Evolutionary conservation across 148 eudicot genomes (phyloP).

Genomic region (Amaranthus cruentus): DNA sequence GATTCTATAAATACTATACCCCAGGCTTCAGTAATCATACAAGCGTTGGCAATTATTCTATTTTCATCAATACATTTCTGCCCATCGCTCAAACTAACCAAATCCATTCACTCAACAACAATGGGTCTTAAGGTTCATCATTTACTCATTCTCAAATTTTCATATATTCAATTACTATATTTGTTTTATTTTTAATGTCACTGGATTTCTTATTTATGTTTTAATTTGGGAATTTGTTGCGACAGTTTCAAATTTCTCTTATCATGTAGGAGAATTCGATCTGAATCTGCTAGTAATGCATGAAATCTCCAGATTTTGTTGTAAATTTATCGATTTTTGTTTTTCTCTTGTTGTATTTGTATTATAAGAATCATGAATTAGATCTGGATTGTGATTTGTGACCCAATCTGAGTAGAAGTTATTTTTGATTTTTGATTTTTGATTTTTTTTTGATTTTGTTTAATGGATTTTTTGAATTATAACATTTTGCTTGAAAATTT

Average conservation of each 20-base stretch:
- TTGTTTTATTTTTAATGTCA: not conserved
- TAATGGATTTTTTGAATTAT: not conserved
- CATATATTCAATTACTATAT: not conserved
- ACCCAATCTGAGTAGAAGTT: not conserved
- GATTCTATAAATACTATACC: no score
- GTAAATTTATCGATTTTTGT: no score
- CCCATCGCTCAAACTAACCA: not conserved
- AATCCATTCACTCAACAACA: not conserved
- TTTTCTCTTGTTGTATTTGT: no score
- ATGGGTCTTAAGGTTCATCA: slow-evolving; percentile 24
- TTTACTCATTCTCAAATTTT: not conserved
- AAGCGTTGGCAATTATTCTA: not conserved
- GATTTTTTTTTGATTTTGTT: not conserved
- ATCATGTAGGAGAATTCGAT: not conserved
- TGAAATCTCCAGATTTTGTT: not conserved
- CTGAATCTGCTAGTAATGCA: not conserved
- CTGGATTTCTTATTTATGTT: not conserved
- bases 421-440: not conserved
- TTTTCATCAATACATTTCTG: not conserved
- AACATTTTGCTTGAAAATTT: not conserved
- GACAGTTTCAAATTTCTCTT: not conserved
- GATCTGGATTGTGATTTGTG: not conserved
- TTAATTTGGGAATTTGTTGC: not conserved
- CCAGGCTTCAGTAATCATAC: not conserved
- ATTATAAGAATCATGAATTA: not conserved